Conservation (phyloP, 768 basidiomycete genomes). For the Boletus sp. region DNA sequence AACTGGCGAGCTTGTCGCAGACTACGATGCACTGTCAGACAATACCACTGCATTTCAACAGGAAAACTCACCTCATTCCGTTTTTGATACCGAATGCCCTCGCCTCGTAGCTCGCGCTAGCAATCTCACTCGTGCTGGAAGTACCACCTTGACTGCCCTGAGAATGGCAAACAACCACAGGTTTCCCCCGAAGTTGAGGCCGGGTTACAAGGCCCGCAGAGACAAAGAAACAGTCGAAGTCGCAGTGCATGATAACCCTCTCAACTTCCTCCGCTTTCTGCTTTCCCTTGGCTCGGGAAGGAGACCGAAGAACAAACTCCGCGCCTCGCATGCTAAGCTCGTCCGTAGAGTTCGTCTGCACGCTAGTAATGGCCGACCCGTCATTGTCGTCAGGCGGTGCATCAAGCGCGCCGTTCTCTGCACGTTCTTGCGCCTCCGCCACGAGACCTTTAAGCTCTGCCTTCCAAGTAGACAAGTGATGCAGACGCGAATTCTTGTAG, state of each 20-base stretch:
- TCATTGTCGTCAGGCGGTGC: background rate
- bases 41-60: background rate
- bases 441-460: slow-evolving; percentile 81
- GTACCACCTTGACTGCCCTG: slow-evolving; percentile 69
- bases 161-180: slow-evolving; percentile 94
- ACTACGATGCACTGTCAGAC: slow-evolving; percentile 36
- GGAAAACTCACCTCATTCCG: slow-evolving; percentile 78
- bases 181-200: slow-evolving; percentile 81
- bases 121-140: slow-evolving; percentile 90
- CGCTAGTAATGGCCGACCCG: background rate
- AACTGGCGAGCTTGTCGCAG: slow-evolving; percentile 75
- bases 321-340: slow-evolving; percentile 53
- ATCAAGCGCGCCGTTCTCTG: slow-evolving; percentile 40
- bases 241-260: slow-evolving; percentile 84
- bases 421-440: slow-evolving; percentile 70
- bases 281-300: slow-evolving; percentile 49
- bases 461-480: slow-evolving; percentile 91
- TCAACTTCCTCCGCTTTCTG: slow-evolving; percentile 47
- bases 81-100: slow-evolving; percentile 83
- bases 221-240: slow-evolving; percentile 98
- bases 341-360: background rate
- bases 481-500: slow-evolving; percentile 85
- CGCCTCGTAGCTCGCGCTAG: slow-evolving; percentile 93
- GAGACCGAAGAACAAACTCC: slow-evolving; percentile 47
- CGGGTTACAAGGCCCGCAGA: slow-evolving; percentile 80